Percentiles rank a stretch among this genome's conserved stretches.
phyloP scores from a whole-genome alignment of 2,329 filamentous ascomycete genomes.

The Huntiella moniliformis region DNA sequence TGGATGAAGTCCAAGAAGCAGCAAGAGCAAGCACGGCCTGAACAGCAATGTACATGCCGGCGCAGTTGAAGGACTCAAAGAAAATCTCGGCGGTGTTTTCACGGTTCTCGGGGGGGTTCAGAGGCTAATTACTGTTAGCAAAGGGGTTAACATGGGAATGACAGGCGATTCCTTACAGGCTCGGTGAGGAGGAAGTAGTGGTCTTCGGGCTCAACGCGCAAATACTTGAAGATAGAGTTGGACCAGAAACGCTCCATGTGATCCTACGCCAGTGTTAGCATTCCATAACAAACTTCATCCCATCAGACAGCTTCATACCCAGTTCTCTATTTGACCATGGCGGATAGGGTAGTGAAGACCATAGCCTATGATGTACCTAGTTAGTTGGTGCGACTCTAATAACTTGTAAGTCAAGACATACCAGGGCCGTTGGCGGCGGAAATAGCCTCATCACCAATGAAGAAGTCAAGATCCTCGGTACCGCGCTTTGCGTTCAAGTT shows the following conservation, averaged over 20 bases:
- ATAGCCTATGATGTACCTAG: slow-evolving; percentile 42
- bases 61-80: slow-evolving; percentile 99
- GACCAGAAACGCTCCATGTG: slow-evolving; percentile 99
- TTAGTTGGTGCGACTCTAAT: slow-evolving; percentile 5
- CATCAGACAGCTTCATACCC: slow-evolving; percentile 38
- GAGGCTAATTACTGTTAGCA: slow-evolving; percentile 37
- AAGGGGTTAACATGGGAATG: not conserved
- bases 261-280: slow-evolving; percentile 36
- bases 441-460: slow-evolving; percentile 93
- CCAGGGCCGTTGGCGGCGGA: slow-evolving; percentile 66
- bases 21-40: slow-evolving; percentile 92
- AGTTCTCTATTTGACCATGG: slow-evolving; percentile 97
- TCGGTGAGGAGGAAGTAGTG: slow-evolving; percentile 97
- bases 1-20: slow-evolving; percentile 95
- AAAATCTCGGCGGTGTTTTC: slow-evolving; percentile 99
- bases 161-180: slow-evolving; percentile 37
- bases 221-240: slow-evolving; percentile 99
- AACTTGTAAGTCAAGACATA: slow-evolving; percentile 20
- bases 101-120: slow-evolving; percentile 96
- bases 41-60: slow-evolving; percentile 94
- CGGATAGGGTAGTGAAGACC: slow-evolving; percentile 94
- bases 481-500: slow-evolving; percentile 83
- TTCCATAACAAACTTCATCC: too few species aligned
- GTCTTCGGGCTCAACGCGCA: slow-evolving; percentile 93
- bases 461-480: slow-evolving; percentile 95